These are phyloP conservation scores for Sphenostylis stenocarpa DNA, from an alignment of 306 rosid species.

Conservation along the genomic window DNA sequence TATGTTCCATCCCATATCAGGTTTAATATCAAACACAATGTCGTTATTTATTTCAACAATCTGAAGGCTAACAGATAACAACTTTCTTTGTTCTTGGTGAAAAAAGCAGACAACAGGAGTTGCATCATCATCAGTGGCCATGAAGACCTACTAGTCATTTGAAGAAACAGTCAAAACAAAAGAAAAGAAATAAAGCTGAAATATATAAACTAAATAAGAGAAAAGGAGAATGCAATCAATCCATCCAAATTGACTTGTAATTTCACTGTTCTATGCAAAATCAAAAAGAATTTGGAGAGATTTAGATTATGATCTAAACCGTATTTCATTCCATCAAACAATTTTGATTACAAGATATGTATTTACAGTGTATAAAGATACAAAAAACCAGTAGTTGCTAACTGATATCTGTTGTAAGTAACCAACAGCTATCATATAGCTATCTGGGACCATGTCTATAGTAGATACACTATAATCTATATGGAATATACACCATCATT, in stretches of 20 bases:
- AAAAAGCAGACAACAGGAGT: constrained; percentile 90
- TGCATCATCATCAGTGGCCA: constrained; percentile 78
- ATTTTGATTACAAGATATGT: background rate
- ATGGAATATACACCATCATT: background rate
- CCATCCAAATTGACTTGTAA: background rate
- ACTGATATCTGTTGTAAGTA: background rate
- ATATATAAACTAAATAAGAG: constrained; percentile 25
- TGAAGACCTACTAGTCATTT: constrained; percentile 68
- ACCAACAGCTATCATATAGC: background rate
- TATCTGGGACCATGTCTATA: background rate
- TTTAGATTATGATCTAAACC: background rate
- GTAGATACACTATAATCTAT: background rate
- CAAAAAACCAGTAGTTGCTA: background rate
- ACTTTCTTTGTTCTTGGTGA: constrained; percentile 85
- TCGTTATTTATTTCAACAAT: constrained; percentile 85
- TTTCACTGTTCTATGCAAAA: background rate
- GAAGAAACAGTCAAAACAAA: constrained; percentile 37
- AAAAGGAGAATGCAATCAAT: constrained; percentile 7
- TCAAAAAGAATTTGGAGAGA: background rate
- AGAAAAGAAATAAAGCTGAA: constrained; percentile 7
- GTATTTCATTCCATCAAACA: background rate
- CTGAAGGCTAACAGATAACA: constrained; percentile 81
- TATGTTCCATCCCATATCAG: constrained; percentile 97
- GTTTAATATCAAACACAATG: constrained; percentile 76
- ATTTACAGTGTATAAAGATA: background rate